Evolutionary conservation across 495 filamentous ascomycete species (phyloP), one percentile per base, ranked within the genome.

Genomic region (Pyronema domesticum): DNA sequence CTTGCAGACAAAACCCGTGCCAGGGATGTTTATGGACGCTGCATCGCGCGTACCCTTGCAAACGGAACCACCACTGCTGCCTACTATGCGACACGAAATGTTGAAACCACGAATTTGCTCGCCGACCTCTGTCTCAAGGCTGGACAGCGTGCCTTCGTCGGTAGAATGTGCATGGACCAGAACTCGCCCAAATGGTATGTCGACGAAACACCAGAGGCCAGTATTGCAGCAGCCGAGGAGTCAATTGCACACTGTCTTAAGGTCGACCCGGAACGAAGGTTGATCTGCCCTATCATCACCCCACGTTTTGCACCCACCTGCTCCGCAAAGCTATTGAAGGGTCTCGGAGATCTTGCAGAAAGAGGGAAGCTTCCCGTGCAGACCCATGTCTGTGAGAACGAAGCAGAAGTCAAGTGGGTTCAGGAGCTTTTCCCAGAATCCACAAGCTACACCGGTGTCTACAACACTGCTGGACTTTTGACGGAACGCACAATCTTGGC

Each of bases 381-480:
- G 69, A 98, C 91, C 1, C 91, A 98, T 69, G 82, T 98, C 65
- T 80, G 81, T 0, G 91, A 98, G 65, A 96, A 94, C 69, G 69
- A 62, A 3, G 65, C 70, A 60, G 91, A 98, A 68, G 62, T 85
- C 46, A 69, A 65, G 3, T 76, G 94, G 0, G 88, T 95, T 1
- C 60, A 67, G 6, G 54, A 74, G 17, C 66, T 89, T 8, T 95
- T 94, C 68, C 86, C 87, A 0, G 66, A 74, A 0, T 67, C 70
- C 34, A 61, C 62, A 1, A 71, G 65, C 35, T 98, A 98, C 66
- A 73, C 88, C 6, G 70, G 68, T 36, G 87, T 95, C 44, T 98
- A 98, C 68, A 87, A 94, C 54, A 58, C 63, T 0, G 69, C 72
- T 43, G 78, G 78, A 7, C 72, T 98, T 0, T 71, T 98, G 6